phyloP scores from a whole-genome alignment of 345 rosid genomes.

The Aquilaria malaccensis region DNA sequence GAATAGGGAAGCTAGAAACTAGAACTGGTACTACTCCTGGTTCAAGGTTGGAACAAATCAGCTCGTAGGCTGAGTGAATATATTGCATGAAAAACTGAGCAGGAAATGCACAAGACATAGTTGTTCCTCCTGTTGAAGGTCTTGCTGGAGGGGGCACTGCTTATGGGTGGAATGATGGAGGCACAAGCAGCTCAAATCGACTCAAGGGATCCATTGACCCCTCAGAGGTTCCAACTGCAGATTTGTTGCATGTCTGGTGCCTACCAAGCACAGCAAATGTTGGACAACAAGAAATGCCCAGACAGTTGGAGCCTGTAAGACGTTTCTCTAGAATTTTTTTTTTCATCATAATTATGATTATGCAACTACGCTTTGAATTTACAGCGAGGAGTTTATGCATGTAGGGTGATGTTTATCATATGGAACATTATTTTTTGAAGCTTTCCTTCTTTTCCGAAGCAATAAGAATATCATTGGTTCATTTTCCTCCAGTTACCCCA shows the following conservation, averaged over 20 bases:
- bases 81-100: conserved; percentile 9
- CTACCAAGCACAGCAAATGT: conserved; percentile 79
- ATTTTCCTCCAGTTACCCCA: no score
- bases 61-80: background rate
- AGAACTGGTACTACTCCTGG: background rate
- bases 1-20: no score
- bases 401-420: background rate
- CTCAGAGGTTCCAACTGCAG: conserved; percentile 54
- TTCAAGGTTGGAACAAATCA: background rate
- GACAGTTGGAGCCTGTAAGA: conserved; percentile 72
- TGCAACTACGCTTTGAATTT: no score
- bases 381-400: background rate
- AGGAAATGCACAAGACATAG: conserved; percentile 35
- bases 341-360: no score
- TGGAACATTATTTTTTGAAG: background rate
- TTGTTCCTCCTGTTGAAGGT: conserved; percentile 86
- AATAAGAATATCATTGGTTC: no score
- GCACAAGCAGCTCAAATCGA: conserved; percentile 22
- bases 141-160: conserved; percentile 98
- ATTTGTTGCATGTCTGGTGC: conserved; percentile 81
- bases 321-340: background rate
- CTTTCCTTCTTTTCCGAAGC: no score
- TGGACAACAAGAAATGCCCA: conserved; percentile 79
- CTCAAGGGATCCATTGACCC: conserved; percentile 56
- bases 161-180: conserved; percentile 83